These are phyloP conservation scores for Leishmania aethiopica DNA, from an alignment of 208 protist species.

Conservation along the genomic window DNA sequence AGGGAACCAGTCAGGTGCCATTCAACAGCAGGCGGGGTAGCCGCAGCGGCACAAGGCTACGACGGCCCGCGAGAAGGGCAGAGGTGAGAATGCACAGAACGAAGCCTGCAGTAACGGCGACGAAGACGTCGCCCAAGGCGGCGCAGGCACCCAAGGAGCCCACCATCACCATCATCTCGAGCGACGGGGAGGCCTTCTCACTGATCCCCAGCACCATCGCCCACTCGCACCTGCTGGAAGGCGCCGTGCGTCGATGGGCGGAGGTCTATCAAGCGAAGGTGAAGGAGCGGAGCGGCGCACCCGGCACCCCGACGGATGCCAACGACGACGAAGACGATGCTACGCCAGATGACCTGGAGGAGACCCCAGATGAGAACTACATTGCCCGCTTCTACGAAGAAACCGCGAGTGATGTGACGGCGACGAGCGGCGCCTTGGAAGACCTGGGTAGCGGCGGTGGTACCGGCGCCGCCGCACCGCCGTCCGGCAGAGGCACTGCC, in stretches of 20 bases:
- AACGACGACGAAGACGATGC: constrained; percentile 24
- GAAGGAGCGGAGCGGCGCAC: not conserved
- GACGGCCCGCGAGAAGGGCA: not conserved
- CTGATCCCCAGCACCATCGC: constrained; percentile 43
- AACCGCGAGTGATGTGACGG: constrained; percentile 16
- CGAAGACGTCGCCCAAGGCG: not conserved
- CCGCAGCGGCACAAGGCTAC: not conserved
- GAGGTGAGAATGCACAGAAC: not conserved
- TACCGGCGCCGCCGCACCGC: not conserved
- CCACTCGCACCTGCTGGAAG: constrained; percentile 55
- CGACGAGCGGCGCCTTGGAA: constrained; percentile 9
- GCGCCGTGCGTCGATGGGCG: constrained; percentile 51
- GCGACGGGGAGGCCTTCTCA: constrained; percentile 54
- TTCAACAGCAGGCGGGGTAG: not conserved
- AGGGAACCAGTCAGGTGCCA: not conserved
- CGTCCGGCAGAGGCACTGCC: not conserved
- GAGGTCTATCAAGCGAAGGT: constrained; percentile 28
- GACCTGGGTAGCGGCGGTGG: not conserved
- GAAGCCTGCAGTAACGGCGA: not conserved
- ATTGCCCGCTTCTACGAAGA: constrained; percentile 30
- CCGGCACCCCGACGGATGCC: not conserved
- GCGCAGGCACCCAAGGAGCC: constrained; percentile 13
- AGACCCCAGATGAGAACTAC: constrained; percentile 31
- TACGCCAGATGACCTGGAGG: constrained; percentile 23
- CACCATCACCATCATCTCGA: constrained; percentile 62